Conservation (phyloP, 495 filamentous ascomycete species). For the Evansstolkia leycettana region DNA sequence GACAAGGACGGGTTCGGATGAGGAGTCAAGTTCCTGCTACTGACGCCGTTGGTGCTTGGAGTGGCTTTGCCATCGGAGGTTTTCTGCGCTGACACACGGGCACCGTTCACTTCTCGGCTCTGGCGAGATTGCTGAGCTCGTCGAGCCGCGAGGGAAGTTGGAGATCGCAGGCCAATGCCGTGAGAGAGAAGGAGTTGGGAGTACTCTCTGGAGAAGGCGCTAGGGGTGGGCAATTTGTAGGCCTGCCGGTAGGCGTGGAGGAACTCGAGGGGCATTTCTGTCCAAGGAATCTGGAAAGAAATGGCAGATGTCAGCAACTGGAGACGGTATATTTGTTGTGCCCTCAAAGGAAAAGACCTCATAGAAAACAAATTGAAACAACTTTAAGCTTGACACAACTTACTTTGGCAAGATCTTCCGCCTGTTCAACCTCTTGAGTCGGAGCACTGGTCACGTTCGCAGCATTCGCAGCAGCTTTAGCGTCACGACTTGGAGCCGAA, state of each 20-base stretch:
- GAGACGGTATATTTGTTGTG: neutral
- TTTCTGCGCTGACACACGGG: neutral
- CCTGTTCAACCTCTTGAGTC: conserved; percentile 8
- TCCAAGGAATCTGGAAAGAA: conserved; percentile 58
- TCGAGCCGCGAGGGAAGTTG: conserved; percentile 31
- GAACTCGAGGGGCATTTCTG: conserved; percentile 54
- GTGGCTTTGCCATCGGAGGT: neutral
- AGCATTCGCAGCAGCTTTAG: conserved; percentile 15
- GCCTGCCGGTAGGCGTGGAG: conserved; percentile 72
- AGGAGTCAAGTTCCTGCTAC: conserved; percentile 1
- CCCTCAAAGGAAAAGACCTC: neutral
- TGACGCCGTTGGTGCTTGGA: neutral
- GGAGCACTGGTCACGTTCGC: conserved; percentile 27
- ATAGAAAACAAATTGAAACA: conserved; percentile 3
- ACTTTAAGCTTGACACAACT: conserved; percentile 6
- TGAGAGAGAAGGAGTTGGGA: conserved; percentile 60
- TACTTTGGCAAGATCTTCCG: conserved; percentile 18
- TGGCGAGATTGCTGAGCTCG: conserved; percentile 7
- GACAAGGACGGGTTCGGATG: neutral
- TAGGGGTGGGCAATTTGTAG: conserved; percentile 59
- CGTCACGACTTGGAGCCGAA: conserved; percentile 3
- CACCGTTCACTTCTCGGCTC: neutral
- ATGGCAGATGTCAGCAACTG: conserved; percentile 4
- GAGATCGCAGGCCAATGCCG: conserved; percentile 50
- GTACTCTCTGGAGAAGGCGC: conserved; percentile 56